These are phyloP conservation scores for Leishmania arabica DNA, from an alignment of 208 protist genomes.

Conservation along the genomic window DNA sequence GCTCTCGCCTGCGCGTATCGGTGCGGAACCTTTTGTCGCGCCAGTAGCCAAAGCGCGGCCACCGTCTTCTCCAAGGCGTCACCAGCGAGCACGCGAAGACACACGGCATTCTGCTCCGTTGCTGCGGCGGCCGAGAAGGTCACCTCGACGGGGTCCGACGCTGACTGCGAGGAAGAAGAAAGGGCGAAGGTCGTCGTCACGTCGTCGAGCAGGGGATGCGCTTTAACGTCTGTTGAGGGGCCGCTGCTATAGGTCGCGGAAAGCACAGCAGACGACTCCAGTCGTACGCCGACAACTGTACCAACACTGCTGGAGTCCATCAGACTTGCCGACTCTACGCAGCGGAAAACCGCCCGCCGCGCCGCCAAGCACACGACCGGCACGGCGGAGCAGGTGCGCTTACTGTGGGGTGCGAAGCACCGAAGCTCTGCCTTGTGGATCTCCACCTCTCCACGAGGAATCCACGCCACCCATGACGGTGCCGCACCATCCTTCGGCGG, in stretches of 20 bases:
- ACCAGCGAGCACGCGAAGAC: constrained; percentile 3
- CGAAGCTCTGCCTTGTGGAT: constrained; percentile 16
- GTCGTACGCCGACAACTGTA: neutral
- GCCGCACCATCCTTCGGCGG: neutral
- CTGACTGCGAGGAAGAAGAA: neutral
- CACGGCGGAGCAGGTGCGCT: neutral
- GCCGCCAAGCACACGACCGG: constrained; percentile 2
- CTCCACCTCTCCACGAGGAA: neutral
- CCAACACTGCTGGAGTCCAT: neutral
- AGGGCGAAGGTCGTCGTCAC: neutral
- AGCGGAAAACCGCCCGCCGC: neutral
- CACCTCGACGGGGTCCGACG: neutral
- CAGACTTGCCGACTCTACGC: neutral
- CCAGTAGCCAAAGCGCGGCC: constrained; percentile 11
- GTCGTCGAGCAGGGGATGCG: neutral
- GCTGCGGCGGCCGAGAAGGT: neutral
- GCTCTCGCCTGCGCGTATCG: neutral
- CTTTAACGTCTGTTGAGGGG: neutral
- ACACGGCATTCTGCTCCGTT: constrained; percentile 1
- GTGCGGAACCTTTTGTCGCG: constrained; percentile 5
- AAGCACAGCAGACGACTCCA: neutral
- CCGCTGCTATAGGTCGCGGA: neutral
- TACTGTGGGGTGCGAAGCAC: constrained; percentile 12
- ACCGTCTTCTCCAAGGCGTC: neutral
- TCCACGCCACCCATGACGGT: neutral